Evolutionary conservation across 768 basidiomycete genomes (phyloP).

Genomic region (Lactifluus pinguis): DNA sequence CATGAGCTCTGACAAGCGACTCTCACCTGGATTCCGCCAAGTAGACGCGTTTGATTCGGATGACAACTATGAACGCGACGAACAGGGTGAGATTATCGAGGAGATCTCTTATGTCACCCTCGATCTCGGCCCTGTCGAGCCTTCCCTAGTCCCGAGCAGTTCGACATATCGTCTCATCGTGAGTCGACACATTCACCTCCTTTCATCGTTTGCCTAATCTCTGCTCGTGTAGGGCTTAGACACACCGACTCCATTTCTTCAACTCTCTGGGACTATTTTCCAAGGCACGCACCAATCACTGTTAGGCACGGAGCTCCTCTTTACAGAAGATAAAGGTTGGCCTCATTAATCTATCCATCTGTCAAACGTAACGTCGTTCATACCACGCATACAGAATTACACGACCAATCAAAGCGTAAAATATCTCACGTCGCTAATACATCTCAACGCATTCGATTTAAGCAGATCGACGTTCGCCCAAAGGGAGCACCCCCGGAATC

Average conservation of each 20-base stretch:
- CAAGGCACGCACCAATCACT: conserved; percentile 60
- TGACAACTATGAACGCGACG: conserved; percentile 50
- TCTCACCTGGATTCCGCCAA: conserved; percentile 55
- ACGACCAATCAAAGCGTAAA: conserved; percentile 41
- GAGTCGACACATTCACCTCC: conserved; percentile 24
- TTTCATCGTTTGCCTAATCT: background rate
- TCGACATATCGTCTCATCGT: conserved; percentile 69
- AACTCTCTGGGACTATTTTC: conserved; percentile 66
- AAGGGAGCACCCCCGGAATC: conserved; percentile 23
- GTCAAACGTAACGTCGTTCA: background rate
- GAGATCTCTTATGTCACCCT: conserved; percentile 62
- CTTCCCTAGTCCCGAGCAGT: conserved; percentile 64
- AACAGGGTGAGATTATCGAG: conserved; percentile 31
- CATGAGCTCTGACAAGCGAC: conserved; percentile 9
- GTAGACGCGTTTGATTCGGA: conserved; percentile 62
- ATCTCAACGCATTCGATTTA: conserved; percentile 63
- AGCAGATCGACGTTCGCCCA: conserved; percentile 51
- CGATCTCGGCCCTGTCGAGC: conserved; percentile 63
- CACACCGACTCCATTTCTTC: conserved; percentile 67
- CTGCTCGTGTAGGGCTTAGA: conserved; percentile 47
- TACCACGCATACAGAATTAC: conserved; percentile 28
- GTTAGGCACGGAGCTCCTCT: conserved; percentile 69
- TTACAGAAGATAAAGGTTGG: conserved; percentile 58
- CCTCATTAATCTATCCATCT: background rate
- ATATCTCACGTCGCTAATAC: conserved; percentile 52